A percentile compares a stretch with the other conserved stretches of the same genome.
Conservation (phyloP, 176 grass and related monocot genomes). For the Carex littledalei region DNA sequence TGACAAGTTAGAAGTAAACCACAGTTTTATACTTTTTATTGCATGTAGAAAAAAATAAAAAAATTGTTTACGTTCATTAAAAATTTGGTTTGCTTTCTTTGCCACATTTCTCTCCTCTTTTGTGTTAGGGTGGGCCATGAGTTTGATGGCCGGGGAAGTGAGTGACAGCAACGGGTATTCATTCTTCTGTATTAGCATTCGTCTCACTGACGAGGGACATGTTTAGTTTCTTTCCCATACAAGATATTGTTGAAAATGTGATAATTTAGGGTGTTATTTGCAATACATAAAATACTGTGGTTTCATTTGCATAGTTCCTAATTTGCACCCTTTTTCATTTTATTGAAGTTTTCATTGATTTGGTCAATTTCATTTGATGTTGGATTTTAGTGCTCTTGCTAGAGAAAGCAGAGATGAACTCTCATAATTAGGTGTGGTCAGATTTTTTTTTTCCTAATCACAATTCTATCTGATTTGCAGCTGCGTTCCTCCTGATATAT, state of each 20-base stretch:
- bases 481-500: too few species aligned
- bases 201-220: constrained; percentile 84
- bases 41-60: not conserved
- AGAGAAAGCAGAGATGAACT: too few species aligned
- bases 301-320: constrained; percentile 14
- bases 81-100: constrained; percentile 29
- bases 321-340: too few species aligned
- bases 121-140: constrained; percentile 77
- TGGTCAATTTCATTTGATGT: too few species aligned
- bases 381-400: too few species aligned
- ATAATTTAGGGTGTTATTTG: not conserved
- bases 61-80: not conserved
- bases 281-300: not conserved
- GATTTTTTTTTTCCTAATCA: too few species aligned
- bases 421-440: too few species aligned
- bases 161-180: constrained; percentile 62
- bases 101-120: constrained; percentile 11
- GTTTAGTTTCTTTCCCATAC: constrained; percentile 32
- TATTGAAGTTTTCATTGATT: too few species aligned
- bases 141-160: constrained; percentile 43
- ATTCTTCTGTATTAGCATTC: constrained; percentile 72
- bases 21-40: not conserved
- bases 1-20: not conserved
- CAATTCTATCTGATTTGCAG: too few species aligned
- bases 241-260: constrained; percentile 10